Percentiles rank a stretch among this genome's conserved stretches.
phyloP scores from a whole-genome alignment of 1,284 basidiomycete genomes.

The Rhodotorula sp. region DNA sequence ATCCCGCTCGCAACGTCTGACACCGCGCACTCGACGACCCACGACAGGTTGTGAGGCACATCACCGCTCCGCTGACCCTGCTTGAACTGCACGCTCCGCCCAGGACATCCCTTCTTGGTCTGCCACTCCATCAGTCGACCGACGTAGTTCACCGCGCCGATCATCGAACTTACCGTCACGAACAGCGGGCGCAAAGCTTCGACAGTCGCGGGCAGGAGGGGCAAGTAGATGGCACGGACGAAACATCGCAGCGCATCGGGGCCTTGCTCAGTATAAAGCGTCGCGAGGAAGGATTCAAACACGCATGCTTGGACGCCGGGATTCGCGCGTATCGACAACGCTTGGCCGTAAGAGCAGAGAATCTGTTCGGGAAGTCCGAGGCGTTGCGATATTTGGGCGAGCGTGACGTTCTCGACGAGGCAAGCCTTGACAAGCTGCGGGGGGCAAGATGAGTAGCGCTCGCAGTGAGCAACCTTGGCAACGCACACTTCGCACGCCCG shows the following conservation, averaged over 20 bases:
- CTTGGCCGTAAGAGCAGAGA: constrained; percentile 3
- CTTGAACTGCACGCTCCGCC: not conserved
- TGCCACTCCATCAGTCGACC: not conserved
- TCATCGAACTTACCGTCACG: not conserved
- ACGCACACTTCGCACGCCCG: constrained; percentile 4
- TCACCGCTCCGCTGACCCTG: not conserved
- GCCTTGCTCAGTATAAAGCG: constrained; percentile 17
- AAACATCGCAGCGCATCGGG: not conserved
- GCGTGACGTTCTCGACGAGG: constrained; percentile 20
- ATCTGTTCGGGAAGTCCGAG: constrained; percentile 7
- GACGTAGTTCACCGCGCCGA: not conserved
- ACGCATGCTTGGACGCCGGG: constrained; percentile 19
- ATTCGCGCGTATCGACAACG: not conserved
- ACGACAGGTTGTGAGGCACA: not conserved
- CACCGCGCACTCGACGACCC: not conserved
- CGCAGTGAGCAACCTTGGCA: too few species aligned
- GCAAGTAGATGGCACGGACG: constrained; percentile 12
- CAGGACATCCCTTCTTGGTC: not conserved
- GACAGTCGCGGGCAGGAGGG: constrained; percentile 3
- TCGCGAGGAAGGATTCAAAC: constrained; percentile 23
- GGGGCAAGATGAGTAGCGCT: not conserved
- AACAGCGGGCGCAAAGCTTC: constrained; percentile 5
- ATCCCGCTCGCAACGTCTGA: too few species aligned
- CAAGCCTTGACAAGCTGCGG: constrained; percentile 12
- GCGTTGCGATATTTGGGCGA: constrained; percentile 8